Conservation (phyloP, 1,284 basidiomycete species). For the Tetrapyrgos nigripes region DNA sequence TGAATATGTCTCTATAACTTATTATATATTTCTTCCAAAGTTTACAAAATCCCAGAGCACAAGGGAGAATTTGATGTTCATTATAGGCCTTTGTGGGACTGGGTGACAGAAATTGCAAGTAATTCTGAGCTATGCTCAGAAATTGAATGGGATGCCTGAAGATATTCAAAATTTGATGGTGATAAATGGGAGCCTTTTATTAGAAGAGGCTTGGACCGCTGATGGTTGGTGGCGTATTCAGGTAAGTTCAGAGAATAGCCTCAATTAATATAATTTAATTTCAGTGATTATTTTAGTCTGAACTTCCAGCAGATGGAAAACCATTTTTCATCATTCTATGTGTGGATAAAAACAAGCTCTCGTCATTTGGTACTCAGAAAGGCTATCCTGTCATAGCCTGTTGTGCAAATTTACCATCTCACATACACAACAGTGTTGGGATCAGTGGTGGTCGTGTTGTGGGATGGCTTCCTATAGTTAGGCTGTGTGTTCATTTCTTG, state of each 20-base stretch:
- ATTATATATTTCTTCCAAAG: background rate
- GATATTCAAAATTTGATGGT: background rate
- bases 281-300: background rate
- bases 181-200: background rate
- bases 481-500: background rate
- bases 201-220: constrained; percentile 5
- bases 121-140: background rate
- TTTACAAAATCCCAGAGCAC: background rate
- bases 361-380: constrained; percentile 5
- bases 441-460: constrained; percentile 45
- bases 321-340: constrained; percentile 7
- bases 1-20: background rate
- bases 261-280: background rate
- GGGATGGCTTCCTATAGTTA: constrained; percentile 43
- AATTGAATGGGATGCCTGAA: constrained; percentile 4
- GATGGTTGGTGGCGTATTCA: constrained; percentile 10
- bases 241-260: background rate
- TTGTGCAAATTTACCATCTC: constrained; percentile 40
- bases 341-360: constrained; percentile 6
- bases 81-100: constrained; percentile 7
- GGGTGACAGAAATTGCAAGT: background rate
- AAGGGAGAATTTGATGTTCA: background rate
- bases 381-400: constrained; percentile 44
- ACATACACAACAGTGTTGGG: constrained; percentile 43
- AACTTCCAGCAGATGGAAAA: background rate